Conservation (phyloP, 2,329 filamentous ascomycete species). For the Cladosporium phlei region DNA sequence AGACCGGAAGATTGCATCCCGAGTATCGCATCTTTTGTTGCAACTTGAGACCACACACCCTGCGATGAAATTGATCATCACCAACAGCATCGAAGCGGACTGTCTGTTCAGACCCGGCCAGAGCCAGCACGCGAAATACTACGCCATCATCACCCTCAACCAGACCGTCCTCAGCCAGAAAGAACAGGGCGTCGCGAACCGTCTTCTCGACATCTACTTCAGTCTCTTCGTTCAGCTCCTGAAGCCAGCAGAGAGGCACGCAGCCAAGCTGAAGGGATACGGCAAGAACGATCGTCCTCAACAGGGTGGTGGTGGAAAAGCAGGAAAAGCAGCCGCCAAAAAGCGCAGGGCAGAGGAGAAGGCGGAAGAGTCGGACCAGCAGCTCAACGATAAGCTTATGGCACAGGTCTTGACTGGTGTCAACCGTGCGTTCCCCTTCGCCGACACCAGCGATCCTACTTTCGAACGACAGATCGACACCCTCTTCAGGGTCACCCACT, state of each 20-base stretch:
- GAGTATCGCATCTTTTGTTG: conserved; percentile 86
- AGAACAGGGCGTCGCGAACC: conserved; percentile 74
- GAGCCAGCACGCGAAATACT: conserved; percentile 85
- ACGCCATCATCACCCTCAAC: conserved; percentile 92
- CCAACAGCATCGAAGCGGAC: conserved; percentile 80
- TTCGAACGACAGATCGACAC: conserved; percentile 89
- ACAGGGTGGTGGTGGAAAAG: conserved; percentile 52
- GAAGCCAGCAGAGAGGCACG: conserved; percentile 51
- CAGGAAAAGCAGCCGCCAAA: conserved; percentile 51
- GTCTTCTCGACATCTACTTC: conserved; percentile 87
- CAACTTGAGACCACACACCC: conserved; percentile 87
- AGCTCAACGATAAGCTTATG: conserved; percentile 84
- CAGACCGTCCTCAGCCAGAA: conserved; percentile 87
- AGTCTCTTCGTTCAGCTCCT: conserved; percentile 77
- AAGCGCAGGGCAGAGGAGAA: conserved; percentile 39
- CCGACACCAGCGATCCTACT: conserved; percentile 70
- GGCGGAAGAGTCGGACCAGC: conserved; percentile 40
- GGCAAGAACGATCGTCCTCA: conserved; percentile 24
- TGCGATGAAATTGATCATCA: conserved; percentile 85
- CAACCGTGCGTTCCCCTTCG: conserved; percentile 92
- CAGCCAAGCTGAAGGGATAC: conserved; percentile 25
- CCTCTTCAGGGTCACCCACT: conserved; percentile 92
- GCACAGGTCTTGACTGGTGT: conserved; percentile 89
- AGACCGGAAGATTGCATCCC: conserved; percentile 90
- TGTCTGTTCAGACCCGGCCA: conserved; percentile 83